Evolutionary conservation across 768 basidiomycete genomes (phyloP).

Genomic region (Termitomyces sp.): DNA sequence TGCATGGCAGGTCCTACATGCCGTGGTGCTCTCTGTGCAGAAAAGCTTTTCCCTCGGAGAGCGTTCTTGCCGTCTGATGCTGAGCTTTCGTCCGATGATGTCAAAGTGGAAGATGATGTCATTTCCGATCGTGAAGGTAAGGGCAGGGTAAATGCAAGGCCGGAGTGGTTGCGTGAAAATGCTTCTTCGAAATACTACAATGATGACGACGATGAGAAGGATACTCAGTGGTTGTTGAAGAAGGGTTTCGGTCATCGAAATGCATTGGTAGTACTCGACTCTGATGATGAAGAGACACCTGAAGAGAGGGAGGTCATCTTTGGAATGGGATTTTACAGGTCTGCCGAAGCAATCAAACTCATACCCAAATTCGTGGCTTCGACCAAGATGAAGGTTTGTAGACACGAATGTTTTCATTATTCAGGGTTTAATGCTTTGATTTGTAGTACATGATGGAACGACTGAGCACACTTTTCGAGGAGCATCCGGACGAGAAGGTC

Average conservation of each 20-base stretch:
- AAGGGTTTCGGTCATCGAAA: slow-evolving; percentile 33
- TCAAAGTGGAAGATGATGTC: slow-evolving; percentile 24
- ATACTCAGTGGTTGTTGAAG: slow-evolving; percentile 32
- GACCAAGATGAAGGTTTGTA: slow-evolving; percentile 67
- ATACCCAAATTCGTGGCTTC: slow-evolving; percentile 60
- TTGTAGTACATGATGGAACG: slow-evolving; percentile 58
- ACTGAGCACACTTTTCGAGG: slow-evolving; percentile 37
- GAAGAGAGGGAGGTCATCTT: slow-evolving; percentile 40
- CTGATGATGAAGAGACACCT: slow-evolving; percentile 37
- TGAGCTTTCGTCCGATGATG: slow-evolving; percentile 27
- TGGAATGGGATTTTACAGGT: slow-evolving; percentile 24
- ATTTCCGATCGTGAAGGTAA: slow-evolving; percentile 9
- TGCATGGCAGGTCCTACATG: slow-evolving; percentile 51
- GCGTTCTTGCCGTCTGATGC: slow-evolving; percentile 60
- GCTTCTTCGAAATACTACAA: slow-evolving; percentile 17
- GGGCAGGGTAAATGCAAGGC: slow-evolving; percentile 19
- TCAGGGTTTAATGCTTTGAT: neutral
- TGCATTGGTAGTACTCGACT: slow-evolving; percentile 35
- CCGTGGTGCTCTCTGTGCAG: slow-evolving; percentile 40
- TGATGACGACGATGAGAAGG: slow-evolving; percentile 42
- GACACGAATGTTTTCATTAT: neutral
- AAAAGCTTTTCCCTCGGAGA: slow-evolving; percentile 45
- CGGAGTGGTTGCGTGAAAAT: neutral
- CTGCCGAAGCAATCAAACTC: slow-evolving; percentile 32
- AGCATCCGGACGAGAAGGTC: slow-evolving; percentile 60